Conservation (phyloP, 2,329 filamentous ascomycete genomes). For the Sphaerulina vaccinii region DNA sequence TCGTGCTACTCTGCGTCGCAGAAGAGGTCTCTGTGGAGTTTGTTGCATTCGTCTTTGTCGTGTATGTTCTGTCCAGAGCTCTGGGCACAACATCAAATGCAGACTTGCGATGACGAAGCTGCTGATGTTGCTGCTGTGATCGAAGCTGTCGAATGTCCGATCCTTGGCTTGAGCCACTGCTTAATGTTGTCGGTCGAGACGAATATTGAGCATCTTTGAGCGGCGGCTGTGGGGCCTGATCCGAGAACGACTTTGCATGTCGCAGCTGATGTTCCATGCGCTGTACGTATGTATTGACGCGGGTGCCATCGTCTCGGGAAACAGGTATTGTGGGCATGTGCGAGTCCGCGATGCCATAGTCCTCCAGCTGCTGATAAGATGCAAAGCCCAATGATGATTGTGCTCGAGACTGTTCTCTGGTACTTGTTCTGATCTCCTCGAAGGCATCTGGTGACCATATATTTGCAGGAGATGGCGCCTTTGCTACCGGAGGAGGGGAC, state of each 20-base stretch:
- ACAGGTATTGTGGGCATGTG: slow-evolving; percentile 47
- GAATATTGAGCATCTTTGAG: slow-evolving; percentile 33
- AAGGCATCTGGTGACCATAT: slow-evolving; percentile 94
- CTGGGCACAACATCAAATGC: slow-evolving; percentile 72
- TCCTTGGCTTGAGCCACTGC: slow-evolving; percentile 31
- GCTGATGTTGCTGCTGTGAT: slow-evolving; percentile 47
- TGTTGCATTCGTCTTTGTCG: slow-evolving; percentile 82
- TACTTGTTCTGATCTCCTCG: slow-evolving; percentile 53
- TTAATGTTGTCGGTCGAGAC: slow-evolving; percentile 30
- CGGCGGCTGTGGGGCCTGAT: slow-evolving; percentile 40
- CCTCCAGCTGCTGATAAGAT: slow-evolving; percentile 32
- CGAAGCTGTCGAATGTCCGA: slow-evolving; percentile 22
- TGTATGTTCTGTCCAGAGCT: slow-evolving; percentile 74
- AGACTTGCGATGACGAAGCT: slow-evolving; percentile 63
- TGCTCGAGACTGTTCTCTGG: slow-evolving; percentile 68
- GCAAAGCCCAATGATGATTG: slow-evolving; percentile 73
- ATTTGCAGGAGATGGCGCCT: slow-evolving; percentile 60
- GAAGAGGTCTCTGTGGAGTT: slow-evolving; percentile 62
- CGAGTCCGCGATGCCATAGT: slow-evolving; percentile 48
- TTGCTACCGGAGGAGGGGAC: slow-evolving; percentile 48
- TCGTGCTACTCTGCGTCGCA: slow-evolving; percentile 63
- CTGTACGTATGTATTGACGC: slow-evolving; percentile 82
- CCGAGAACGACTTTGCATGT: slow-evolving; percentile 60
- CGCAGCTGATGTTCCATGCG: slow-evolving; percentile 84
- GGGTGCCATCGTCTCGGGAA: slow-evolving; percentile 56